These are phyloP conservation scores for Globisporangium ultimum DNA, from an alignment of 352 stramenopile species.

Conservation along the genomic window DNA sequence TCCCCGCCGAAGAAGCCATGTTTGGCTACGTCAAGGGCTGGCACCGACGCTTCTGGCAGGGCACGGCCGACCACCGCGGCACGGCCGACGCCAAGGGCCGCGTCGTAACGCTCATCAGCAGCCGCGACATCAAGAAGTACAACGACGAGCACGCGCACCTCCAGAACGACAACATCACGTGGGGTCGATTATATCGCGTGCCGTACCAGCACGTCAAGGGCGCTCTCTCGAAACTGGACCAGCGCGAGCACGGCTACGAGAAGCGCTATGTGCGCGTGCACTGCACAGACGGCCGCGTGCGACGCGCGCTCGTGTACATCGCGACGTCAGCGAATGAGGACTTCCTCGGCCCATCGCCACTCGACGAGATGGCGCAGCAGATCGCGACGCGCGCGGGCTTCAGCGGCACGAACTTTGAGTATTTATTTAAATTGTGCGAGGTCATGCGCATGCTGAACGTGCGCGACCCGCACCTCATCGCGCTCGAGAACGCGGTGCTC, in stretches of 20 bases:
- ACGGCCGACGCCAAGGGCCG: conserved; percentile 69
- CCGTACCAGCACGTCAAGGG: conserved; percentile 68
- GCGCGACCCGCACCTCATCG: conserved; percentile 66
- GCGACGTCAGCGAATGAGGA: conserved; percentile 79
- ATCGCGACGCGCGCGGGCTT: conserved; percentile 68
- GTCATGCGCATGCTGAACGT: conserved; percentile 77
- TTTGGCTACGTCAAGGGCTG: conserved; percentile 73
- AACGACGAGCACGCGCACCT: conserved; percentile 69
- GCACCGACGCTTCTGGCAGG: conserved; percentile 89
- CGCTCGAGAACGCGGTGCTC: conserved; percentile 64
- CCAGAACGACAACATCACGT: conserved; percentile 64
- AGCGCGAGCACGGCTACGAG: conserved; percentile 85
- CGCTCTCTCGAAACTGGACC: conserved; percentile 79
- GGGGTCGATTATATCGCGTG: conserved; percentile 86
- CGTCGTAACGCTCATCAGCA: conserved; percentile 85
- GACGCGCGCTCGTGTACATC: conserved; percentile 81
- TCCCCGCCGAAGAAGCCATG: conserved; percentile 22
- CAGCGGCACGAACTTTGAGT: conserved; percentile 84
- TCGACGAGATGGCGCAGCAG: conserved; percentile 77
- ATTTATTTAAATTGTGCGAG: conserved; percentile 78
- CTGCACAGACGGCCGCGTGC: conserved; percentile 63
- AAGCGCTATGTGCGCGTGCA: conserved; percentile 72
- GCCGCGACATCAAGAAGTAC: conserved; percentile 70
- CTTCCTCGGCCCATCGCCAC: conserved; percentile 68
- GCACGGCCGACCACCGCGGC: conserved; percentile 84